Conservation (phyloP, 129 eudicot species). For the Daucus carota region DNA sequence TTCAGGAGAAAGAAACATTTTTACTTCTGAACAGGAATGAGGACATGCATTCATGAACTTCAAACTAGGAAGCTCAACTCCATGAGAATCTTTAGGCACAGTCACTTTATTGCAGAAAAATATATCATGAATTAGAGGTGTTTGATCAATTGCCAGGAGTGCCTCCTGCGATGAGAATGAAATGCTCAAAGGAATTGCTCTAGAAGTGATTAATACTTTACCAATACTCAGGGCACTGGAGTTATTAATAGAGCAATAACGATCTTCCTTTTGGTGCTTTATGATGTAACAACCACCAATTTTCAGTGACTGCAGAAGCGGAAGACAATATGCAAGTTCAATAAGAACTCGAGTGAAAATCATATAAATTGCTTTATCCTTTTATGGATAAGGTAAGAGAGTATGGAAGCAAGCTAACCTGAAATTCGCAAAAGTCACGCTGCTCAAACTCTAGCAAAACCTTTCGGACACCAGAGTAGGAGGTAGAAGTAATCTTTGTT, state of each 20-base stretch:
- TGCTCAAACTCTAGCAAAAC: constrained; percentile 61
- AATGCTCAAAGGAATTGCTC: constrained; percentile 41
- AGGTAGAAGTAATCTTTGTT: constrained; percentile 15
- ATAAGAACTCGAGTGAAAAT: neutral
- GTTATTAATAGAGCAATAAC: constrained; percentile 24
- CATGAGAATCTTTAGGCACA: constrained; percentile 9
- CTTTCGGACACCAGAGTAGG: constrained; percentile 30
- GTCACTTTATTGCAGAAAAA: constrained; percentile 6
- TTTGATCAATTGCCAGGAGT: constrained; percentile 16
- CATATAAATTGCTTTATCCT: neutral
- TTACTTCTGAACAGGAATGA: constrained; percentile 33
- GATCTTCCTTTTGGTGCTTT: constrained; percentile 48
- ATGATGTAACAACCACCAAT: constrained; percentile 53
- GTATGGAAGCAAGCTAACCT: constrained; percentile 36
- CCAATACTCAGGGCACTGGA: constrained; percentile 11
- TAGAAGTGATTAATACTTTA: constrained; percentile 33
- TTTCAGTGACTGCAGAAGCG: constrained; percentile 45
- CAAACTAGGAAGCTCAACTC: constrained; percentile 20
- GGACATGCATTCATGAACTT: constrained; percentile 8
- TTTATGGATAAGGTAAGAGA: neutral
- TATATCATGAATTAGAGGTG: constrained; percentile 6
- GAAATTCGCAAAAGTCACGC: constrained; percentile 44
- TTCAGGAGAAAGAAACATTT: constrained; percentile 32
- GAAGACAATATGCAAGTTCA: constrained; percentile 2
- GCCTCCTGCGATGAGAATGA: constrained; percentile 40